Evolutionary conservation across 495 filamentous ascomycete species (phyloP).

Genomic region (Penicillium roqueforti): DNA sequence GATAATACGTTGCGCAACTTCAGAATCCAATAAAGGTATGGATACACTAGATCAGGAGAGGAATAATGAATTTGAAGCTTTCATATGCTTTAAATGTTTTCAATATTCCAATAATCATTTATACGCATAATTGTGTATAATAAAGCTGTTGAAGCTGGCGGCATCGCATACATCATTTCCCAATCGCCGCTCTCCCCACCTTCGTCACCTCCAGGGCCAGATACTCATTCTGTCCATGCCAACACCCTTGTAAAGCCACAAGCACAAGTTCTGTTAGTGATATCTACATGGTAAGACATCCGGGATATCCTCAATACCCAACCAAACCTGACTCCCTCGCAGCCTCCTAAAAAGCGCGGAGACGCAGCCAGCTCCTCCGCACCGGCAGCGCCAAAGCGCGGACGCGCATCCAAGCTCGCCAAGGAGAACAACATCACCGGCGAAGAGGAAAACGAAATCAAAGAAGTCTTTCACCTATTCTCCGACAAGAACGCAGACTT

Average conservation of each 20-base stretch:
- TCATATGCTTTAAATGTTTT: too few relatives aligned
- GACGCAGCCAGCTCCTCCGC: slow-evolving; percentile 27
- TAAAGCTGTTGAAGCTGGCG: background rate
- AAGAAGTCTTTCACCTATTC: slow-evolving; percentile 84
- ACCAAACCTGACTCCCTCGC: slow-evolving; percentile 1
- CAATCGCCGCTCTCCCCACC: slow-evolving; percentile 6
- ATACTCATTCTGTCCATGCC: background rate
- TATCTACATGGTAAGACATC: background rate
- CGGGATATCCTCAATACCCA: background rate
- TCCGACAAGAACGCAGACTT: slow-evolving; percentile 52
- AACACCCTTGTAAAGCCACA: background rate
- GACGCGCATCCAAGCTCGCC: slow-evolving; percentile 74
- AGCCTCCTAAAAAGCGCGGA: slow-evolving; percentile 43
- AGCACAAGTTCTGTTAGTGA: background rate
- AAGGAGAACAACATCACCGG: slow-evolving; percentile 80
- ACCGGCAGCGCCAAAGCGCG: slow-evolving; percentile 39
- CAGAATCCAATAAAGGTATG: background rate
- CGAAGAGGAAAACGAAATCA: slow-evolving; percentile 82
- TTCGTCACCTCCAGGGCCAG: background rate
- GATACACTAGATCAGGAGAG: background rate
- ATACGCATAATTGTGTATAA: background rate
- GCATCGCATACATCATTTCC: background rate
- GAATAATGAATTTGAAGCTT: background rate
- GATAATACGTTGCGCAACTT: background rate
- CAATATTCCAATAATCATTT: background rate